Conservation (phyloP, 1,284 basidiomycete species). For the Ustilago crameri region DNA sequence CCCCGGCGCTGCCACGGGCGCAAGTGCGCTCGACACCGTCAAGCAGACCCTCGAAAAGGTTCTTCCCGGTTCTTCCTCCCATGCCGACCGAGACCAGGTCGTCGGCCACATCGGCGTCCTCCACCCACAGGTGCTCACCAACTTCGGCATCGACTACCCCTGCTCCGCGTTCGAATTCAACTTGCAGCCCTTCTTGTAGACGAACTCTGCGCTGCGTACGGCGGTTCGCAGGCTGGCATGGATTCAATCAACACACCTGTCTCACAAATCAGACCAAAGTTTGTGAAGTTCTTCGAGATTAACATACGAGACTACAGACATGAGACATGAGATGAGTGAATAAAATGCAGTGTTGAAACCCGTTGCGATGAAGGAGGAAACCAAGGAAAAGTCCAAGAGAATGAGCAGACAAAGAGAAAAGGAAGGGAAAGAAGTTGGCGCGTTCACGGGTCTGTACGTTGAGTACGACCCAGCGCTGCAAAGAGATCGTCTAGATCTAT, state of each 20-base stretch:
- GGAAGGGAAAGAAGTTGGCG: not conserved
- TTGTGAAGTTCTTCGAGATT: too few relatives aligned
- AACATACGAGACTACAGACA: not conserved
- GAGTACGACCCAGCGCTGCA: not conserved
- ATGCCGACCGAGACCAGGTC: constrained; percentile 10
- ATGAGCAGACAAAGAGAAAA: not conserved
- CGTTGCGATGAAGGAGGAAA: constrained; percentile 11
- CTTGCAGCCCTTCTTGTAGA: constrained; percentile 89
- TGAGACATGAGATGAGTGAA: not conserved
- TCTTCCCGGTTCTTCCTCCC: constrained; percentile 3
- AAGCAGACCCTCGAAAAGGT: constrained; percentile 26
- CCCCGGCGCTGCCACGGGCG: constrained; percentile 23
- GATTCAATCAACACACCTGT: too few relatives aligned
- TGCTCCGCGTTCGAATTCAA: constrained; percentile 95
- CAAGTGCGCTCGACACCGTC: constrained; percentile 30
- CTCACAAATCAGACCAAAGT: too few relatives aligned
- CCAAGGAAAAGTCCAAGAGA: not conserved
- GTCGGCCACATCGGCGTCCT: constrained; percentile 59
- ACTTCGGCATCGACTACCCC: constrained; percentile 78
- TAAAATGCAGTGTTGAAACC: constrained; percentile 20
- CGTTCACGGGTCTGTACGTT: constrained; percentile 2
- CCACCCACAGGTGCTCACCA: constrained; percentile 61
- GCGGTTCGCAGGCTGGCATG: too few relatives aligned
- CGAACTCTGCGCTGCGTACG: too few relatives aligned
- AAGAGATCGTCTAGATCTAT: not conserved